Evolutionary conservation across 1,139 yeast genomes (phyloP), one percentile per base, ranked within the genome.

Genomic region (Suhomyces bribrorum): DNA sequence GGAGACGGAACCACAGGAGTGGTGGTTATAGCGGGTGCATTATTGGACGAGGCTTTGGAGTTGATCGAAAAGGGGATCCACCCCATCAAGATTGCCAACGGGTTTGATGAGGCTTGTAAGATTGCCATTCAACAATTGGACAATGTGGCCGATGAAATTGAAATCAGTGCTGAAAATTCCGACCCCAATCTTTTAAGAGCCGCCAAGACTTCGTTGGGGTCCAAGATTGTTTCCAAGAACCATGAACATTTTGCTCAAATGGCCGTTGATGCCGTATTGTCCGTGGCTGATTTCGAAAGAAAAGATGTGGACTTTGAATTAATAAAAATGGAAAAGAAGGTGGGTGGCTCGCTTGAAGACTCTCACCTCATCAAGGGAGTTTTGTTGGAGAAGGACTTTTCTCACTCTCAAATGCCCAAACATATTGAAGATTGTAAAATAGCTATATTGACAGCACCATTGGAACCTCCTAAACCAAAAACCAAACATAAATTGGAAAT

Each of bases 1-100:
- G 99, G 99, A 41, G 99, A 94, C 61, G 99, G 99, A 58, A 94
- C 99, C 29, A 94, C 99, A 4, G 98, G 98, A 56, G 99, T 94
- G 24, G 98, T 92, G 41, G 97, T 94, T 1, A 71, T 94, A 37
- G 97, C 98, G 2, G 87, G 96, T 52, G 95, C 97, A 2, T 72
- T 94, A 49, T 73, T 94, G 44, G 98, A 92, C 60, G 96, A 92
- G 67, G 97, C 98, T 2, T 68, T 86, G 42, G 97, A 89, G 59
- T 77, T 94, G 52, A 88, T 94, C 52, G 97, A 92, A 56, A 88
- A 87, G 69, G 98, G 97, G 38, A 90, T 94, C 46, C 98, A 94
- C 58, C 98, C 98, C 39, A 88, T 94, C 51, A 86, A 90, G 60
- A 83, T 94, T 52, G 98, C 97, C 46, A 90, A 92, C 63, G 98